Conservation (phyloP, 345 rosid genomes). For the Acer yangbiense region DNA sequence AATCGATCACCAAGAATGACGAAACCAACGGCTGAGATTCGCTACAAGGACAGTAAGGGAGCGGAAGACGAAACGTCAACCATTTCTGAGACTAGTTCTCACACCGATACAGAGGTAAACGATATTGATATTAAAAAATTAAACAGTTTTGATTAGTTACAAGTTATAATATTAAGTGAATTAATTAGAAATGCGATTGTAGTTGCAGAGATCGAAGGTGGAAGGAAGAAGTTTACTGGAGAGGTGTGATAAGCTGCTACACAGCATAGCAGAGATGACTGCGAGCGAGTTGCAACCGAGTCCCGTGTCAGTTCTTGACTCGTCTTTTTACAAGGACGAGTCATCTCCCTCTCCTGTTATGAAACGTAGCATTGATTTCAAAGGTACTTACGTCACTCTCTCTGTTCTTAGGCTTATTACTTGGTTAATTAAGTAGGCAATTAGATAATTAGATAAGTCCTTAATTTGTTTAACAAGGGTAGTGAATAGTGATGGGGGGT, state of each 20-base stretch:
- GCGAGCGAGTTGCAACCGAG: conserved; percentile 80
- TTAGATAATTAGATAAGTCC: too few relatives aligned
- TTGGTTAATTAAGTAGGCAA: too few relatives aligned
- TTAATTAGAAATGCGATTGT: neutral
- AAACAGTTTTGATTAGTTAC: neutral
- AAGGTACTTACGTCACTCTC: conserved; percentile 40
- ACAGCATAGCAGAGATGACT: conserved; percentile 90
- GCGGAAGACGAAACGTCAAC: conserved; percentile 60
- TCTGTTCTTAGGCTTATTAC: too few relatives aligned
- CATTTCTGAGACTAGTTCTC: conserved; percentile 56
- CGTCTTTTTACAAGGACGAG: conserved; percentile 81
- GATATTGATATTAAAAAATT: too few relatives aligned
- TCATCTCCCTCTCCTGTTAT: conserved; percentile 77
- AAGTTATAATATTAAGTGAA: neutral
- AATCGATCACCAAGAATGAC: conserved; percentile 39
- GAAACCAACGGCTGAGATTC: conserved; percentile 37
- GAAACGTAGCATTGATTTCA: conserved; percentile 81
- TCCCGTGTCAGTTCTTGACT: conserved; percentile 92
- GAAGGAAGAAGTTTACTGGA: conserved; percentile 71
- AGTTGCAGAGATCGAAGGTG: conserved; percentile 50
- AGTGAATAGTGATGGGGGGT: too few relatives aligned
- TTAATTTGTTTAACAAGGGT: too few relatives aligned
- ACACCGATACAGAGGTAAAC: conserved; percentile 62
- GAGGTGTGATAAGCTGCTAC: conserved; percentile 86
- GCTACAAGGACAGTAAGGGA: conserved; percentile 29